Conservation (phyloP, 345 rosid genomes). For the Litchi chinensis region DNA sequence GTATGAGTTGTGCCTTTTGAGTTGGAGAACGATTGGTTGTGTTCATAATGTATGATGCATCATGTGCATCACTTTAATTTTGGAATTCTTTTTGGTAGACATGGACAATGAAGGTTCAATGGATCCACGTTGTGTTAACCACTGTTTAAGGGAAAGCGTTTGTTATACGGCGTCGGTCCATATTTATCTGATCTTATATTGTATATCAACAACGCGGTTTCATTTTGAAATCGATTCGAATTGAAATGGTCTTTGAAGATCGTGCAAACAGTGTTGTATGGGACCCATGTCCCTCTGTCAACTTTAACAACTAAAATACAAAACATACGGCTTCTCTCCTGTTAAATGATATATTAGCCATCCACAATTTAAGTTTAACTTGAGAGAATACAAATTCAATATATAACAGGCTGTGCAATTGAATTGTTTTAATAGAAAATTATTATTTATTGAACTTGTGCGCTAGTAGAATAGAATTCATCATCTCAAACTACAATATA, state of each 20-base stretch:
- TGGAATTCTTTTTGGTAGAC: not conserved
- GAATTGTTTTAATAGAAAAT: too few relatives aligned
- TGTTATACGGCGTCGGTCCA: not conserved
- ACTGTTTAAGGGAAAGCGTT: not conserved
- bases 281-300: constrained; percentile 16
- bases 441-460: too few relatives aligned
- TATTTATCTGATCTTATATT: not conserved
- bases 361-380: too few relatives aligned
- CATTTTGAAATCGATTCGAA: constrained; percentile 8
- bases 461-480: too few relatives aligned
- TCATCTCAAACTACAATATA: too few relatives aligned
- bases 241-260: constrained; percentile 7
- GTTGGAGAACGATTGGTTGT: not conserved
- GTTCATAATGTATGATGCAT: not conserved
- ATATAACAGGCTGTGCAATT: too few relatives aligned
- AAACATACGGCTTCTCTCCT: not conserved
- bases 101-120: not conserved
- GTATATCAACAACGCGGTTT: constrained; percentile 12
- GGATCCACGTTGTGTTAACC: not conserved
- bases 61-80: not conserved
- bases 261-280: constrained; percentile 9
- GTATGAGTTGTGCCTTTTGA: not conserved
- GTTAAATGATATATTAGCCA: not conserved
- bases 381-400: too few relatives aligned
- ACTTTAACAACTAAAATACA: constrained; percentile 5